A percentile compares a stretch with the other conserved stretches of the same genome.
Evolutionary conservation across 2,329 filamentous ascomycete genomes (phyloP).

Genomic region (Stagonosporopsis chrysanthemi): DNA sequence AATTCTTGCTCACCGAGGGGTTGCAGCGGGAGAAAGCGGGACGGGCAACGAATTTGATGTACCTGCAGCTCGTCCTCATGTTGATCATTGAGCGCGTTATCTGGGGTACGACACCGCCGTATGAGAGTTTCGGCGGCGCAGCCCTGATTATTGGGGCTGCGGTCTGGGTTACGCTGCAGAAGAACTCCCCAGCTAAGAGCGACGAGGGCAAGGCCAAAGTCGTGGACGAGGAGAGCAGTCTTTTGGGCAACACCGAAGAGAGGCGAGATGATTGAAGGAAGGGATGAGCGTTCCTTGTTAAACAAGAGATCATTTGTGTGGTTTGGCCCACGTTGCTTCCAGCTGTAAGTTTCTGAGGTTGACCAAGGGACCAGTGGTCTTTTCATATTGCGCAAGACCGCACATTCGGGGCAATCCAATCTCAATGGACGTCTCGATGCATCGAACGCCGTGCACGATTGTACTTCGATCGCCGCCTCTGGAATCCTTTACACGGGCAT

Average conservation of each 20-base stretch:
- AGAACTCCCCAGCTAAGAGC: conserved; percentile 17
- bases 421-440: too few relatives aligned
- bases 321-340: too few relatives aligned
- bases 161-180: conserved; percentile 38
- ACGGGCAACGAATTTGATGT: conserved; percentile 68
- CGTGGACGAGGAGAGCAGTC: conserved; percentile 32
- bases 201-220: conserved; percentile 11
- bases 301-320: too few relatives aligned
- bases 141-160: conserved; percentile 37
- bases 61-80: conserved; percentile 72
- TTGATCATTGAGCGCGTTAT: conserved; percentile 67
- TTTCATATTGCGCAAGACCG: too few relatives aligned
- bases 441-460: too few relatives aligned
- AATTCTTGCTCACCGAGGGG: conserved; percentile 79
- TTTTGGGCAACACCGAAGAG: conserved; percentile 23
- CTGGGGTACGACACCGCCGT: conserved; percentile 50
- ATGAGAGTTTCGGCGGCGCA: conserved; percentile 36
- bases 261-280: not conserved
- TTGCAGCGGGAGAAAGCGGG: conserved; percentile 71
- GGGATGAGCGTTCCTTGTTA: too few relatives aligned
- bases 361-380: too few relatives aligned
- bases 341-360: too few relatives aligned
- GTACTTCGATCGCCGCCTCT: too few relatives aligned
- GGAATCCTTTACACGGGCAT: too few relatives aligned
- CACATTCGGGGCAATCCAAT: too few relatives aligned